Evolutionary conservation across 768 basidiomycete genomes (phyloP).

Genomic region (Mycena venus): DNA sequence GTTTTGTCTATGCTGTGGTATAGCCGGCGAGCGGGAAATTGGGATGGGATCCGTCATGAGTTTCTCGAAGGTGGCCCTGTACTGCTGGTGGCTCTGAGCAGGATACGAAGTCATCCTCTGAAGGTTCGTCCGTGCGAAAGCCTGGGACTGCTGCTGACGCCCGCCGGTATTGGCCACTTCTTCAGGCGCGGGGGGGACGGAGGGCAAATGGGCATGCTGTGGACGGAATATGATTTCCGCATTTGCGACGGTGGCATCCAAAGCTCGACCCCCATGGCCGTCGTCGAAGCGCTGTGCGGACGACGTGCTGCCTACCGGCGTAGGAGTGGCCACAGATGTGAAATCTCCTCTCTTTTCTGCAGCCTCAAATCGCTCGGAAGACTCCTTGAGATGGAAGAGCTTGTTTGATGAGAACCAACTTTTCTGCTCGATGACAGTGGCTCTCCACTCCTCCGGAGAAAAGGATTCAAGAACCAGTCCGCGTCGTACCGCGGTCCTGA

Average conservation of each 20-base stretch:
- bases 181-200: not conserved
- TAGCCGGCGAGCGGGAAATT: not conserved
- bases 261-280: not conserved
- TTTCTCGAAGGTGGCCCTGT: not conserved
- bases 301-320: not conserved
- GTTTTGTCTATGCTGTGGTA: not conserved
- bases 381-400: not conserved
- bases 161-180: not conserved
- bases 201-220: not conserved
- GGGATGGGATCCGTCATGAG: not conserved
- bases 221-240: not conserved
- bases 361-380: conserved; percentile 1
- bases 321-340: not conserved
- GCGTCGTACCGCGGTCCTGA: not conserved
- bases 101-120: not conserved
- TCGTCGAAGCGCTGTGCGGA: not conserved
- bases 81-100: not conserved
- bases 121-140: not conserved
- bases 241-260: not conserved
- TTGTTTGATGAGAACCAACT: not conserved
- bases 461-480: not conserved
- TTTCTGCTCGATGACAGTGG: not conserved
- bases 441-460: not conserved
- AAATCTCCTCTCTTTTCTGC: not conserved
- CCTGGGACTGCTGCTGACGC: not conserved